phyloP scores from a whole-genome alignment of 768 basidiomycete genomes.

The Kwoniella sp. region DNA sequence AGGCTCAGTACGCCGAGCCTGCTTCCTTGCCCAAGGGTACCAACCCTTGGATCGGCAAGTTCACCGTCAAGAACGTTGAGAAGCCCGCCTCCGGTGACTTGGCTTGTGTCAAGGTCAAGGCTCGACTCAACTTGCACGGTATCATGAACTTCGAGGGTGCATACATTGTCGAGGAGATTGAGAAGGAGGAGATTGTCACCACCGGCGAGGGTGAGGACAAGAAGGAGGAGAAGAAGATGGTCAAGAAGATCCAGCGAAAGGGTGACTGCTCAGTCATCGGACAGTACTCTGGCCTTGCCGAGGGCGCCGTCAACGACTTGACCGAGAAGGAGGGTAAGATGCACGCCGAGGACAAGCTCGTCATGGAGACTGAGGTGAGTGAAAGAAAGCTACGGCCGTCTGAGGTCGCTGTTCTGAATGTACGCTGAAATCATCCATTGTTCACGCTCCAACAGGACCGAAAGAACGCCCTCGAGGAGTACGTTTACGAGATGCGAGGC shows the following conservation, averaged over 20 bases:
- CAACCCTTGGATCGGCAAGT: constrained; percentile 81
- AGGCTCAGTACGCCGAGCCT: constrained; percentile 75
- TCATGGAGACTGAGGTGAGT: constrained; percentile 89
- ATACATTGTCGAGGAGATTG: constrained; percentile 70
- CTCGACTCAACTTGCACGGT: constrained; percentile 81
- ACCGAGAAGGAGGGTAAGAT: constrained; percentile 85
- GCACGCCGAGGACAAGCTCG: constrained; percentile 90
- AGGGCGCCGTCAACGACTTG: constrained; percentile 64
- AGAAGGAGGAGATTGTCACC: constrained; percentile 77
- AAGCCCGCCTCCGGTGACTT: constrained; percentile 70
- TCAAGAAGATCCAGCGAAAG: constrained; percentile 84
- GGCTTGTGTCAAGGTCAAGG: constrained; percentile 85
- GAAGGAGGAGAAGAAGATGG: constrained; percentile 65
- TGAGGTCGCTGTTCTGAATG: too few species aligned
- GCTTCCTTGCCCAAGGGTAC: constrained; percentile 70
- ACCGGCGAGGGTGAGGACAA: constrained; percentile 63
- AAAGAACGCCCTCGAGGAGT: constrained; percentile 98
- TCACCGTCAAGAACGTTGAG: constrained; percentile 78
- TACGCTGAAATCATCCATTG: too few species aligned
- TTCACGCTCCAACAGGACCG: too few species aligned
- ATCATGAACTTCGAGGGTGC: constrained; percentile 81
- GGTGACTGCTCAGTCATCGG: constrained; percentile 74
- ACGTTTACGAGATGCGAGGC: constrained; percentile 90
- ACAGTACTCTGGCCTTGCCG: constrained; percentile 67
- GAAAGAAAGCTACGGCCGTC: too few species aligned